Evolutionary conservation across 306 rosid species (phyloP).

Genomic region (Parietaria judaica): DNA sequence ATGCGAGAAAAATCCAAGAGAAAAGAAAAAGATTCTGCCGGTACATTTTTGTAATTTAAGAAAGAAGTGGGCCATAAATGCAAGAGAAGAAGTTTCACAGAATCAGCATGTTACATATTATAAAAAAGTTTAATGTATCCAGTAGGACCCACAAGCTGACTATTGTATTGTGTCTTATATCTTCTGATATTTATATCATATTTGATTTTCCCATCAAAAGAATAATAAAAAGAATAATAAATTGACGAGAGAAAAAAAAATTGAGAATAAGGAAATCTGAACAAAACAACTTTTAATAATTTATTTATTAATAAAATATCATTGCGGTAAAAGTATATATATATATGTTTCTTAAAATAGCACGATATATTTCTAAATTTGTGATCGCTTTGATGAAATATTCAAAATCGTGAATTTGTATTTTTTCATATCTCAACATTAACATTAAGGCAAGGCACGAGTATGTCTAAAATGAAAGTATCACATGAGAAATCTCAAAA

Average conservation of each 20-base stretch:
- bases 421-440: too few relatives aligned
- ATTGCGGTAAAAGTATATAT: too few relatives aligned
- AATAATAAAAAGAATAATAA: neutral
- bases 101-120: constrained; percentile 21
- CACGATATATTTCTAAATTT: too few relatives aligned
- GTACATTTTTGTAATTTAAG: constrained; percentile 14
- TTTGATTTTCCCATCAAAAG: neutral
- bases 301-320: too few relatives aligned
- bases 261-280: neutral
- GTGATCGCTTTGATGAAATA: constrained; percentile 15
- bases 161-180: neutral
- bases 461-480: too few relatives aligned
- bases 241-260: neutral
- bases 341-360: too few relatives aligned
- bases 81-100: constrained; percentile 15
- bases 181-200: constrained; percentile 9
- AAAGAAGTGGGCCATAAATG: constrained; percentile 12
- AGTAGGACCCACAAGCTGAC: constrained; percentile 33
- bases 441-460: too few relatives aligned
- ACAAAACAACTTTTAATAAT: neutral
- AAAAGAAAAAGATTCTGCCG: neutral
- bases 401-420: too few relatives aligned
- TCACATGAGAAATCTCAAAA: too few relatives aligned
- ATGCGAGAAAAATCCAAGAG: neutral
- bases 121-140: constrained; percentile 12